phyloP scores from a whole-genome alignment of 768 basidiomycete genomes.

The Boletus barrowsii region DNA sequence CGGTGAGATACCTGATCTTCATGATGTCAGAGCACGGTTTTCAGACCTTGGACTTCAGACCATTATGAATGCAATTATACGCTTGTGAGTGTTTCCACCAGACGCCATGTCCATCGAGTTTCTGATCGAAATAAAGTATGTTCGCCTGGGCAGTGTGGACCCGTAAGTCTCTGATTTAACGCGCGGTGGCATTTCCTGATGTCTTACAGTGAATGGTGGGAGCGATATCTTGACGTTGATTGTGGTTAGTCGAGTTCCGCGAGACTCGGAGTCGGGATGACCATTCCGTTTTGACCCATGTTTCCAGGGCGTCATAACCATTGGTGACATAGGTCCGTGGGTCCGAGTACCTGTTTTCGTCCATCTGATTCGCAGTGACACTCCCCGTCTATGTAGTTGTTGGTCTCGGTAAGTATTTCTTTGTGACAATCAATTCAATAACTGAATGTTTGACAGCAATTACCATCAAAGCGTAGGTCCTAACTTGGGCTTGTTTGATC shows the following conservation, averaged over 20 bases:
- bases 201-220: conserved; percentile 41
- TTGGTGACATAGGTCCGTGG: conserved; percentile 44
- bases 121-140: conserved; percentile 31
- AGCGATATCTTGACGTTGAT: conserved; percentile 40
- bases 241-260: conserved; percentile 39
- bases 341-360: background rate
- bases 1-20: conserved; percentile 36
- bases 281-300: conserved; percentile 7
- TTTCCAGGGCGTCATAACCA: conserved; percentile 31
- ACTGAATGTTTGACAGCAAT: conserved; percentile 36
- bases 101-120: background rate
- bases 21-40: background rate
- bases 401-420: conserved; percentile 8
- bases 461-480: conserved; percentile 46
- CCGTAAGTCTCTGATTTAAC: conserved; percentile 33
- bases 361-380: background rate
- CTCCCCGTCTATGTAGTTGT: background rate
- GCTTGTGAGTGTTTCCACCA: conserved; percentile 25
- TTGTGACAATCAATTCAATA: background rate
- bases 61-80: conserved; percentile 46
- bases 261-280: background rate
- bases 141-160: conserved; percentile 48
- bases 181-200: background rate
- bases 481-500: background rate
- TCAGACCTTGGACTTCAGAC: conserved; percentile 33